Base-by-base conservation (phyloP, 108 stramenopile genomes). In the Fistulifera solaris region DNA sequence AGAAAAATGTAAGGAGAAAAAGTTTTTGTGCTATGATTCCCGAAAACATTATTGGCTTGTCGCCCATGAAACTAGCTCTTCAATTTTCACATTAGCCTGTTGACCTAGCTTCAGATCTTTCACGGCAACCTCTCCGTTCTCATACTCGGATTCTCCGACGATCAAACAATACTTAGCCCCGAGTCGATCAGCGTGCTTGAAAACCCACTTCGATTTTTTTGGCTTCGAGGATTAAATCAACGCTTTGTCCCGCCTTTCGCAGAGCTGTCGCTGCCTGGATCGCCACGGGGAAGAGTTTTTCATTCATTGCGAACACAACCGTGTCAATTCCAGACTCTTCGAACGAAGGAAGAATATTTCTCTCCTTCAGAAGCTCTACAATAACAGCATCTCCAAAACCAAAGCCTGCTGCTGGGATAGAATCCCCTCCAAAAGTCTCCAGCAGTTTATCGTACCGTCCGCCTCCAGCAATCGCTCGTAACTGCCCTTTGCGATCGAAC, bases 331-430 rank as follows among this genome's bases (percentile, higher is more conserved):
- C 80, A 24, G 75, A 62, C 0, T 67, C 60, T 41, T 86, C 84
- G 61, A 89, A 87, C 5, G 93, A 81, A 17, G 98, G 98, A 18
- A 98, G 62, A 0, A 95, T 64, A 41, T 79, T 60, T 39, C 91
- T 78, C 21, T 93, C 92, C 56, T 89, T 87, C 24, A 98, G 61
- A 27, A 98, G 69, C 53, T 98, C 98, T 6, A 97, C 87, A 62
- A 98, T 95, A 0, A 98, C 98, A 19, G 98, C 98, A 72, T 98
- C 98, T 13, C 98, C 96, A 61, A 98, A 97, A 23, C 98, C 98
- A 70, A 98, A 98, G 21, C 98, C 98, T 26, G 77, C 93, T 15
- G 97, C 97, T 4, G 97, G 95, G 2, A 92, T 83, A 2, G 89
- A 73, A 22, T 96, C 89, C 2, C 93, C 95, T 4, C 98, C 98